Conservation (phyloP, 2,329 filamentous ascomycete genomes). For the Botrytis sinoallii region DNA sequence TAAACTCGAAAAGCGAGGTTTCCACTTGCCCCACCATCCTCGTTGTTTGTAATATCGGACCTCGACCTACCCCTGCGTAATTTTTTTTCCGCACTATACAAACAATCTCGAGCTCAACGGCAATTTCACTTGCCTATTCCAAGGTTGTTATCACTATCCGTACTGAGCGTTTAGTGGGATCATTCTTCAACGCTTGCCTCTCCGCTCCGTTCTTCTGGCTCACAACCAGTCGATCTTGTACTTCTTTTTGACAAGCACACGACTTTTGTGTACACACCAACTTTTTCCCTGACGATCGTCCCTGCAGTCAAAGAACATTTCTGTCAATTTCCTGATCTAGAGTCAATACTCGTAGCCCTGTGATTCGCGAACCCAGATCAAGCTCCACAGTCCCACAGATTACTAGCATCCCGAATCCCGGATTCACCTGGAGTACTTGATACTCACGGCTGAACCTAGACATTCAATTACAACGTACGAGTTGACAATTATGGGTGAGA, state of each 20-base stretch:
- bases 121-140: slow-evolving; percentile 25
- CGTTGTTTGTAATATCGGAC: slow-evolving; percentile 25
- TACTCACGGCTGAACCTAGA: slow-evolving; percentile 22
- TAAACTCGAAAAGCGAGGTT: slow-evolving; percentile 16
- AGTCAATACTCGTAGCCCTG: slow-evolving; percentile 28
- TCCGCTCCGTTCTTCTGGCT: slow-evolving; percentile 26
- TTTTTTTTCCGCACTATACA: slow-evolving; percentile 13
- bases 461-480: slow-evolving; percentile 32
- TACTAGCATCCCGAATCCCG: slow-evolving; percentile 29
- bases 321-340: slow-evolving; percentile 30
- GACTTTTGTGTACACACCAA: slow-evolving; percentile 27
- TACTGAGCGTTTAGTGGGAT: slow-evolving; percentile 24
- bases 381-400: slow-evolving; percentile 28
- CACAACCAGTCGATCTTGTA: slow-evolving; percentile 18
- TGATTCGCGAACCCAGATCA: slow-evolving; percentile 33
- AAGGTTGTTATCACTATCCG: slow-evolving; percentile 21
- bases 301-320: slow-evolving; percentile 27
- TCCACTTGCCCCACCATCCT: slow-evolving; percentile 21
- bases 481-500: slow-evolving; percentile 28
- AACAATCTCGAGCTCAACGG: slow-evolving; percentile 17
- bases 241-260: slow-evolving; percentile 27
- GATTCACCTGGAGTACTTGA: slow-evolving; percentile 27
- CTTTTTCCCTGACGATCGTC: slow-evolving; percentile 29
- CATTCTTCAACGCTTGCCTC: slow-evolving; percentile 16
- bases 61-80: slow-evolving; percentile 12